phyloP scores from a whole-genome alignment of 495 filamentous ascomycete genomes.

The Hypoxylon lienhwacheense region DNA sequence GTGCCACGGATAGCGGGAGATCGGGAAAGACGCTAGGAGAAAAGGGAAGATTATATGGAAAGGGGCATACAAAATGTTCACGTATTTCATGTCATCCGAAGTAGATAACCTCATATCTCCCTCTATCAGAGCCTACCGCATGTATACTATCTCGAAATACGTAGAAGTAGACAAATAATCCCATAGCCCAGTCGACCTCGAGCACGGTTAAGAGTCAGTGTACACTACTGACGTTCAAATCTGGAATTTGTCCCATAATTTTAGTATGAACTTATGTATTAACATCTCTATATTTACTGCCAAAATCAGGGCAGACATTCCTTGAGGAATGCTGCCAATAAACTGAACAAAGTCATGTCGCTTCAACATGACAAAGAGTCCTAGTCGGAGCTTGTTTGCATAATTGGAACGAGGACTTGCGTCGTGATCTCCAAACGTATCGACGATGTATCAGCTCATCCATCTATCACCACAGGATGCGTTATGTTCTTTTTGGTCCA shows the following conservation, averaged over 20 bases:
- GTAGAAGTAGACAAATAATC: no score
- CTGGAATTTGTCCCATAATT: neutral
- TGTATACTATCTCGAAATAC: no score
- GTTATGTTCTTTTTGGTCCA: conserved; percentile 13
- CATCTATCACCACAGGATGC: conserved; percentile 26
- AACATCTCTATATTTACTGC: conserved; percentile 24
- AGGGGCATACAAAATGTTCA: conserved; percentile 8
- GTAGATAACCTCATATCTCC: no score
- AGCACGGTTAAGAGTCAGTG: no score
- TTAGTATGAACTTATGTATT: conserved; percentile 14
- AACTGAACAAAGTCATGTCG: conserved; percentile 7
- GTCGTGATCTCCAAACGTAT: conserved; percentile 22
- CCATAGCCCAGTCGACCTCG: neutral
- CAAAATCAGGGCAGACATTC: conserved; percentile 7
- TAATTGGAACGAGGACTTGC: conserved; percentile 22
- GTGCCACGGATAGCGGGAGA: conserved; percentile 14
- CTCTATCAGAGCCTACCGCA: no score
- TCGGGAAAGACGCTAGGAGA: conserved; percentile 16
- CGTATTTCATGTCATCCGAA: neutral
- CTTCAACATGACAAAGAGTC: conserved; percentile 5
- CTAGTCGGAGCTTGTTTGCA: conserved; percentile 14
- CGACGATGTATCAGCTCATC: conserved; percentile 8
- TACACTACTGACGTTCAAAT: no score
- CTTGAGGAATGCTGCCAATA: conserved; percentile 9
- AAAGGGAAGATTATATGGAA: conserved; percentile 15